A percentile compares a stretch with the other conserved stretches of the same genome.
These are phyloP conservation scores for Penicillium longicatenatum DNA, from an alignment of 495 filamentous ascomycete species.

Conservation along the genomic window DNA sequence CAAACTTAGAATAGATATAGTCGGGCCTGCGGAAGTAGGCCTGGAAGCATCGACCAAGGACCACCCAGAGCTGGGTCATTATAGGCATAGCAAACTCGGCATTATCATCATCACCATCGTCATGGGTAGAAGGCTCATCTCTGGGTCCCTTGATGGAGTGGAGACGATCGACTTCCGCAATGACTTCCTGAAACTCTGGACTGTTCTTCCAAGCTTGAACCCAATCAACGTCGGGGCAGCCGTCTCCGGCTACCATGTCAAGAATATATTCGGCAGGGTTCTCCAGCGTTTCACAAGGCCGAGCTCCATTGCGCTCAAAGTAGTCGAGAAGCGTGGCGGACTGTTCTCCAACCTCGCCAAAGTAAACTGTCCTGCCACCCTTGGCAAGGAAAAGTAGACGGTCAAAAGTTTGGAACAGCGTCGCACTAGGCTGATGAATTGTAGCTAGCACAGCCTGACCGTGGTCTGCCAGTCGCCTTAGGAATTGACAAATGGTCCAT, in stretches of 20 bases:
- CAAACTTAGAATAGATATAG: conserved; percentile 52
- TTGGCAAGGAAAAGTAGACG: conserved; percentile 78
- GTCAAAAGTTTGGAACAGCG: conserved; percentile 91
- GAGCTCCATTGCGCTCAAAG: conserved; percentile 73
- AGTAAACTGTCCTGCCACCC: conserved; percentile 83
- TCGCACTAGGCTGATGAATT: conserved; percentile 89
- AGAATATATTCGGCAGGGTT: conserved; percentile 93
- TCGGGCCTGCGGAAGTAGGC: conserved; percentile 55
- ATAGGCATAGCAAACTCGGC: conserved; percentile 56
- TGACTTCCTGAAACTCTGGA: conserved; percentile 62
- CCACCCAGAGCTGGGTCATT: conserved; percentile 45
- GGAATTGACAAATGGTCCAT: conserved; percentile 77
- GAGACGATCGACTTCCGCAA: conserved; percentile 65
- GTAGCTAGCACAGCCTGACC: conserved; percentile 89
- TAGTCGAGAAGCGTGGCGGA: conserved; percentile 67
- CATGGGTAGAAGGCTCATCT: conserved; percentile 7
- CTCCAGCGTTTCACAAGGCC: conserved; percentile 65
- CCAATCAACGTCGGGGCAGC: conserved; percentile 79
- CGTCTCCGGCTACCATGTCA: conserved; percentile 61
- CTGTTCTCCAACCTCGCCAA: conserved; percentile 79
- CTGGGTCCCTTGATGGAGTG: conserved; percentile 41
- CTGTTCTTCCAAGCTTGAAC: conserved; percentile 70
- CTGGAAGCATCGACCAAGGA: conserved; percentile 47
- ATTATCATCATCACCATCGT: conserved; percentile 21
- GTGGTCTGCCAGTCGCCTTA: conserved; percentile 78